Evolutionary conservation across 2,329 filamentous ascomycete genomes (phyloP).

Genomic region (Xylariaceae sp.): DNA sequence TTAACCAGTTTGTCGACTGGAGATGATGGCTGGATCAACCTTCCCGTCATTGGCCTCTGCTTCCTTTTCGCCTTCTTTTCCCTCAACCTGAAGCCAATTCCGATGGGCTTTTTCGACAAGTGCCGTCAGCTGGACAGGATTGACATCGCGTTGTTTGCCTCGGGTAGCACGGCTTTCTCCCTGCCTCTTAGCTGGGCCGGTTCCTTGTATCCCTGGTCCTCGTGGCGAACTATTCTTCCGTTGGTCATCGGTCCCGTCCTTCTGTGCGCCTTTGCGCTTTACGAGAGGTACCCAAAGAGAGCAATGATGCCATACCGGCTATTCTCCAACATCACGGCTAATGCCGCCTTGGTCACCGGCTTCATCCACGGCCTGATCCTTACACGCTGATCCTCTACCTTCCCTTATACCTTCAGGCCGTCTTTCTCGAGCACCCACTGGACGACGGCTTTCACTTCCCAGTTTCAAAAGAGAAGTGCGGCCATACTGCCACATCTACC

Average conservation of each 20-base stretch:
- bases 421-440: conserved; percentile 26
- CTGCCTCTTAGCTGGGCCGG: conserved; percentile 33
- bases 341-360: conserved; percentile 20
- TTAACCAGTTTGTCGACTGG: conserved; percentile 25
- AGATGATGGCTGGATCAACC: conserved; percentile 30
- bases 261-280: conserved; percentile 27
- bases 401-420: no score
- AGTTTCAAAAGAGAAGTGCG: no score
- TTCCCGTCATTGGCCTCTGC: conserved; percentile 23
- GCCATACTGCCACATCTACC: no score
- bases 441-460: no score
- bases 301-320: conserved; percentile 31
- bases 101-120: conserved; percentile 11
- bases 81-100: conserved; percentile 19
- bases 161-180: conserved; percentile 22
- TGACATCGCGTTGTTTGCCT: conserved; percentile 26
- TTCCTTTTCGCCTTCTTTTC: conserved; percentile 15
- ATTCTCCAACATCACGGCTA: conserved; percentile 24
- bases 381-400: conserved; percentile 33
- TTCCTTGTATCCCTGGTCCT: conserved; percentile 30
- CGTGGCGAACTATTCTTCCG: conserved; percentile 31
- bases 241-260: conserved; percentile 27
- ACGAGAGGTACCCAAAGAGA: conserved; percentile 25
- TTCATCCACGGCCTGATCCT: conserved; percentile 31
- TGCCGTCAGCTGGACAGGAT: conserved; percentile 30